A percentile compares a stretch with the other conserved stretches of the same genome.
These are phyloP conservation scores for Leptographium lundbergii DNA, from an alignment of 2,329 filamentous ascomycete species.

Conservation along the genomic window DNA sequence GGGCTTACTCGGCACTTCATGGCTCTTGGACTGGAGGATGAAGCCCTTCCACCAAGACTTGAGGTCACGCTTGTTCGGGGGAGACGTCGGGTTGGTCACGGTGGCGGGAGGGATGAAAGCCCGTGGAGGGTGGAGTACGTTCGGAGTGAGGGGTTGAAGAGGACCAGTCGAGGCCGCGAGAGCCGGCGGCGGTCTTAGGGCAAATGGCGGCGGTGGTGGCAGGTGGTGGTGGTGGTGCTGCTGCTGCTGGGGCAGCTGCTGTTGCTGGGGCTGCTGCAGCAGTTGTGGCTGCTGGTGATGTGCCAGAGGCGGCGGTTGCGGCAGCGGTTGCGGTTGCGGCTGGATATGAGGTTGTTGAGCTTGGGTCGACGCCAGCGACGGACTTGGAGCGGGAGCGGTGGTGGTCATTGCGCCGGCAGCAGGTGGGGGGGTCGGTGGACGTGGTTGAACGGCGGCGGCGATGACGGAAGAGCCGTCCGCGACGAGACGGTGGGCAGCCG, in stretches of 20 bases:
- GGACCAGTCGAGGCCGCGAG: not conserved
- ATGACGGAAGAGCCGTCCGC: not conserved
- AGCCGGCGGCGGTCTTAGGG: slow-evolving; percentile 1
- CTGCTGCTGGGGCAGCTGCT: not conserved
- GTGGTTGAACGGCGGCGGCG: not conserved
- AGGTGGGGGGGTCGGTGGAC: not conserved
- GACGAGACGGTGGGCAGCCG: not conserved
- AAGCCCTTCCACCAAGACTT: slow-evolving; percentile 98
- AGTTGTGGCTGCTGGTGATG: slow-evolving; percentile 6
- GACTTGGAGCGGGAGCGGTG: not conserved
- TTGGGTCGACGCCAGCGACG: not conserved
- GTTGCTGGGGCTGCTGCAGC: not conserved
- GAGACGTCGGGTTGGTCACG: slow-evolving; percentile 42
- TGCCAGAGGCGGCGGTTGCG: not conserved
- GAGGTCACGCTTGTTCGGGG: slow-evolving; percentile 74
- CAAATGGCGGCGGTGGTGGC: not conserved
- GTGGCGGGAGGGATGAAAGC: slow-evolving; percentile 1
- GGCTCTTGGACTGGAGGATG: slow-evolving; percentile 52
- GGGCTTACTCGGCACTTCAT: slow-evolving; percentile 25
- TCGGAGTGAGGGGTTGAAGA: slow-evolving; percentile 6
- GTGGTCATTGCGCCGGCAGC: slow-evolving; percentile 4
- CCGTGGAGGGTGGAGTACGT: slow-evolving; percentile 1
- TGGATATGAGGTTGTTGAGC: not conserved
- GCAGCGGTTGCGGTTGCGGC: slow-evolving; percentile 4
- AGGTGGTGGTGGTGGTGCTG: not conserved